A percentile compares a stretch with the other conserved stretches of the same genome.
Conservation (phyloP, 176 grass and related monocot species). For the Chloris gayana region DNA sequence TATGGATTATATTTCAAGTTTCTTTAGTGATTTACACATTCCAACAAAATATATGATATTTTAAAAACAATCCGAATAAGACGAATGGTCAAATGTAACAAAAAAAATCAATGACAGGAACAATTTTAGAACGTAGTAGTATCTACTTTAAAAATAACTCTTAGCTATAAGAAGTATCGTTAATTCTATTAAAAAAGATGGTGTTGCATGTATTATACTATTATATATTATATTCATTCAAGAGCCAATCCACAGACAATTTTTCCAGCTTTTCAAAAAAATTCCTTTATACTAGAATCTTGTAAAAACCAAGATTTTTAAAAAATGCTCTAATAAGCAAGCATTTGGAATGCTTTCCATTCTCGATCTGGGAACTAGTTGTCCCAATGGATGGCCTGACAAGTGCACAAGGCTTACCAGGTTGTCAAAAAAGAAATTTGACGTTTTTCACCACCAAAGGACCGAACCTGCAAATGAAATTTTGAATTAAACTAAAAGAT, state of each 20-base stretch:
- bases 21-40: too few relatives aligned
- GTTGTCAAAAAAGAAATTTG: slow-evolving; percentile 87
- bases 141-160: too few relatives aligned
- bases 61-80: too few relatives aligned
- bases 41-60: too few relatives aligned
- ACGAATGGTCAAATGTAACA: too few relatives aligned
- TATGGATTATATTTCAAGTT: too few relatives aligned
- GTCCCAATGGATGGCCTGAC: neutral
- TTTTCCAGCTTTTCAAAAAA: too few relatives aligned
- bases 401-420: slow-evolving; percentile 54
- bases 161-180: neutral
- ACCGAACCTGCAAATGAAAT: slow-evolving; percentile 71
- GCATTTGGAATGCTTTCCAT: neutral
- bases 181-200: too few relatives aligned
- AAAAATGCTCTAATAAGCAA: neutral
- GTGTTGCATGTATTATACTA: too few relatives aligned
- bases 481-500: slow-evolving; percentile 37
- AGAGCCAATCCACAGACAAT: too few relatives aligned
- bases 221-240: neutral
- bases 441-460: slow-evolving; percentile 90
- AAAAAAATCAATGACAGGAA: too few relatives aligned
- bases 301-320: neutral
- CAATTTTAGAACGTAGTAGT: too few relatives aligned
- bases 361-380: neutral
- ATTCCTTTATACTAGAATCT: neutral